Percentiles rank a stretch among this genome's conserved stretches.
Evolutionary conservation across 768 basidiomycete genomes (phyloP).

Genomic region (Auricularia auricula-judae): DNA sequence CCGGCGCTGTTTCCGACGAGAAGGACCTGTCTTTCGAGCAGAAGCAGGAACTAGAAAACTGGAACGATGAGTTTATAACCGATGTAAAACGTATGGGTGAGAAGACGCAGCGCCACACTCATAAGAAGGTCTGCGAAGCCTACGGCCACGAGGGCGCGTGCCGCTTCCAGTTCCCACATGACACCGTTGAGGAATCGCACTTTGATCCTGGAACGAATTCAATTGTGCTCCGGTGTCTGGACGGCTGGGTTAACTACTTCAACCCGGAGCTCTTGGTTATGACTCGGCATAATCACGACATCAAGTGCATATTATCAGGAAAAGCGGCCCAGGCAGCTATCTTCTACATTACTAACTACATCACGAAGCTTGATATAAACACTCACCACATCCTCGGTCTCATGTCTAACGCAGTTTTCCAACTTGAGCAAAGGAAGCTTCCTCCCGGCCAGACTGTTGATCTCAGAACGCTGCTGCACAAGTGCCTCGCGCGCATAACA

Average conservation of each 20-base stretch:
- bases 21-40: background rate
- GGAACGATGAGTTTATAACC: conserved; percentile 7
- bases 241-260: conserved; percentile 21
- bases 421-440: background rate
- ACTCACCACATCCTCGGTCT: conserved; percentile 18
- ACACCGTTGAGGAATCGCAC: conserved; percentile 18
- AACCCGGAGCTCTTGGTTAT: conserved; percentile 24
- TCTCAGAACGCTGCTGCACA: conserved; percentile 18
- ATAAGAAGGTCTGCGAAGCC: conserved; percentile 19
- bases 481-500: conserved; percentile 20
- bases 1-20: background rate
- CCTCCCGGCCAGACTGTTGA: background rate
- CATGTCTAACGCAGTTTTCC: conserved; percentile 16
- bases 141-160: conserved; percentile 19
- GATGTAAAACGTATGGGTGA: conserved; percentile 16
- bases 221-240: conserved; percentile 17
- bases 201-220: conserved; percentile 23
- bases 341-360: conserved; percentile 27
- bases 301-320: conserved; percentile 25
- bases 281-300: conserved; percentile 24
- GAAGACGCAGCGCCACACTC: conserved; percentile 13
- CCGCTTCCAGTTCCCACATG: conserved; percentile 22
- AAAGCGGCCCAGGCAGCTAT: conserved; percentile 24
- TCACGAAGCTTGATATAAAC: conserved; percentile 22
- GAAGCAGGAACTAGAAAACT: background rate